Conservation (phyloP, 2,329 filamentous ascomycete species). For the Talaromyces sp. region DNA sequence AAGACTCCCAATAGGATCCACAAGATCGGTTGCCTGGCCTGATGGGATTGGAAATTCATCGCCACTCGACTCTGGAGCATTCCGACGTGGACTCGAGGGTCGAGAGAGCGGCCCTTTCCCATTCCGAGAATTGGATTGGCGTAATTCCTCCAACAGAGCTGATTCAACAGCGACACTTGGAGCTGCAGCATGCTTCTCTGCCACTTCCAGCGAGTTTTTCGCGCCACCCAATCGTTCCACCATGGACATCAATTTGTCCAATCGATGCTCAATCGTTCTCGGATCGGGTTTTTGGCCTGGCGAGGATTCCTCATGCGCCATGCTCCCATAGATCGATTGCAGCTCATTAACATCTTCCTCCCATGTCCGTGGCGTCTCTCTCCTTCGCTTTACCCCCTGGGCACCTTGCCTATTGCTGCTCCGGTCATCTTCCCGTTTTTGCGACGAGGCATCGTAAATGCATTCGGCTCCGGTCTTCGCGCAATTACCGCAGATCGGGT, state of each 20-base stretch:
- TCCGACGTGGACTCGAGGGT: constrained; percentile 37
- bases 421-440: constrained; percentile 24
- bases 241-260: constrained; percentile 49
- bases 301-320: constrained; percentile 28
- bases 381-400: constrained; percentile 41
- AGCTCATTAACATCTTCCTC: constrained; percentile 38
- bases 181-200: constrained; percentile 23
- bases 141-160: constrained; percentile 20
- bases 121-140: constrained; percentile 16
- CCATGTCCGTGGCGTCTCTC: constrained; percentile 30
- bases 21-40: constrained; percentile 44
- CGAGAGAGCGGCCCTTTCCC: constrained; percentile 23
- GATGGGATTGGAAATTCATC: constrained; percentile 49
- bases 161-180: constrained; percentile 21
- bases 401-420: constrained; percentile 15
- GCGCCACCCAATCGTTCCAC: constrained; percentile 46
- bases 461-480: constrained; percentile 48
- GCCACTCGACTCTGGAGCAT: constrained; percentile 33
- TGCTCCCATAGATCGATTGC: constrained; percentile 34
- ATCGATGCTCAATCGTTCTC: constrained; percentile 46
- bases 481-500: constrained; percentile 51
- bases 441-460: constrained; percentile 41
- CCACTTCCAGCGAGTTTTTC: constrained; percentile 31
- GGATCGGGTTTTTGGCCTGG: constrained; percentile 32
- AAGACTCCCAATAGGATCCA: constrained; percentile 45